These are phyloP conservation scores for Coniochaeta sp. DNA, from an alignment of 2,329 filamentous ascomycete species.

Conservation along the genomic window DNA sequence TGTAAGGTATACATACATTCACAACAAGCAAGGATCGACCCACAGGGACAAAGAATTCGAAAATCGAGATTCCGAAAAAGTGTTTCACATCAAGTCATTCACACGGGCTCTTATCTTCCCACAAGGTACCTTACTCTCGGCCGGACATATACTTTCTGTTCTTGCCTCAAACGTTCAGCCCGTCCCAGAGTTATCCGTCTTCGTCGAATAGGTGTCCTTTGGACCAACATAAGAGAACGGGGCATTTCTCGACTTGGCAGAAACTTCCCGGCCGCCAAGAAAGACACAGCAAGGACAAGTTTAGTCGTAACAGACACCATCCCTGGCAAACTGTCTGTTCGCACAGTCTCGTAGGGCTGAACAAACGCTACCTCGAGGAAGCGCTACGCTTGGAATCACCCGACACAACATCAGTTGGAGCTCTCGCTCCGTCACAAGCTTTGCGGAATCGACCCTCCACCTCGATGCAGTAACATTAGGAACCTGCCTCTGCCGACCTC, in stretches of 20 bases:
- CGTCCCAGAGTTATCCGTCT: neutral
- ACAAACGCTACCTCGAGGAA: neutral
- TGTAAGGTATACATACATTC: neutral
- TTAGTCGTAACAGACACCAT: neutral
- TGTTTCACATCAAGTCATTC: neutral
- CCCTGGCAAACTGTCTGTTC: neutral
- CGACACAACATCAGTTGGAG: neutral
- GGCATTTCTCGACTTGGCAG: neutral
- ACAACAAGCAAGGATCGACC: neutral
- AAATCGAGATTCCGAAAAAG: neutral
- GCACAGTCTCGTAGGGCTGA: neutral
- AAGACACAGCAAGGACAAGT: neutral
- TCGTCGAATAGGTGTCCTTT: neutral
- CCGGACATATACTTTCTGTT: neutral
- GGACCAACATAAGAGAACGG: neutral
- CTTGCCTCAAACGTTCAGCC: neutral
- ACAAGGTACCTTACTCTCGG: neutral
- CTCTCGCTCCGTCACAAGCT: slow-evolving; percentile 5
- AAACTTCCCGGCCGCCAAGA: neutral
- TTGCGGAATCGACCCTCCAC: slow-evolving; percentile 2
- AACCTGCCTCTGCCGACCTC: slow-evolving; percentile 35
- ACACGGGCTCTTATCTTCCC: neutral
- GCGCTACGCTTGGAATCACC: neutral
- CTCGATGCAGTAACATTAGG: slow-evolving; percentile 27
- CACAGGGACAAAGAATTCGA: neutral